phyloP scores from a whole-genome alignment of 331 rosid species.

The Pyracantha coccinea region DNA sequence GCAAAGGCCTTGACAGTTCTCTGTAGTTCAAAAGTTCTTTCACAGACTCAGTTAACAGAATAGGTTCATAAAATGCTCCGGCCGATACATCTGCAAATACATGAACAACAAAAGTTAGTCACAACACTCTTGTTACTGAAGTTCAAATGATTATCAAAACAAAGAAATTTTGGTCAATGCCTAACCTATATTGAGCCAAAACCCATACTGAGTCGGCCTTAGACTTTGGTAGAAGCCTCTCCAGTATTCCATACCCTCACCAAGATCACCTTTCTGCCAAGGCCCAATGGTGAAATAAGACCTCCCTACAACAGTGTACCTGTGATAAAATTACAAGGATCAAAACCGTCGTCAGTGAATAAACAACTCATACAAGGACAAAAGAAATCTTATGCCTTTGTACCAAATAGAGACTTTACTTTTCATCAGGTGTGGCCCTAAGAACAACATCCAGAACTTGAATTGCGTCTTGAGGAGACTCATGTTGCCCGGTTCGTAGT shows the following conservation, averaged over 20 bases:
- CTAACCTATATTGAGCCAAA: slow-evolving; percentile 54
- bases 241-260: neutral
- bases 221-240: slow-evolving; percentile 15
- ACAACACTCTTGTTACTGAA: neutral
- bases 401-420: slow-evolving; percentile 10
- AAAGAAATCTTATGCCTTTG: neutral
- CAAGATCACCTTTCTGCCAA: neutral
- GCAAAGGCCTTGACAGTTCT: slow-evolving; percentile 26
- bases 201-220: slow-evolving; percentile 75
- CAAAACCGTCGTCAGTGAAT: slow-evolving; percentile 32
- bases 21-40: slow-evolving; percentile 9
- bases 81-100: slow-evolving; percentile 64
- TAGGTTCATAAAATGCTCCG: slow-evolving; percentile 46
- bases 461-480: slow-evolving; percentile 48
- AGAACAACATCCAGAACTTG: slow-evolving; percentile 71
- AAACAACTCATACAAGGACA: neutral
- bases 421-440: slow-evolving; percentile 35
- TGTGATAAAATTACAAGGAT: slow-evolving; percentile 22
- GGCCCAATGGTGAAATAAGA: neutral
- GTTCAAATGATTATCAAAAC: neutral
- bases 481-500: slow-evolving; percentile 29
- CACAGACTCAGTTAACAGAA: slow-evolving; percentile 34
- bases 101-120: neutral
- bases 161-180: neutral
- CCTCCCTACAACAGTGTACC: slow-evolving; percentile 3